Conservation (phyloP, 2,329 filamentous ascomycete genomes). For the Botrytis aclada region DNA sequence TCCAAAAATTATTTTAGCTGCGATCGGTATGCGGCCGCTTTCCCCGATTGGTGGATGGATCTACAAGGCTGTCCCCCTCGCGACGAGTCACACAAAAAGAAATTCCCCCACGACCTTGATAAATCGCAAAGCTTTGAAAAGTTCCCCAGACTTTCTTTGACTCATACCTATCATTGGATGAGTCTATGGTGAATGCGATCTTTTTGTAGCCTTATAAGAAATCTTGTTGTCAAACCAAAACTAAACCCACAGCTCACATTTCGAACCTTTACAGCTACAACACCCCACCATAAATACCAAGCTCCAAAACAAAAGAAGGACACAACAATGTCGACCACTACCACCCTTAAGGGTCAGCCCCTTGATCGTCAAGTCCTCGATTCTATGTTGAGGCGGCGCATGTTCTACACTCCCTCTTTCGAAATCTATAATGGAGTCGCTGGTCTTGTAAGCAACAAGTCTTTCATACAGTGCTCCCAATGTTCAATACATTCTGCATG, state of each 20-base stretch:
- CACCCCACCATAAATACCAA: constrained; percentile 38
- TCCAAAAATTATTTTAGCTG: constrained; percentile 17
- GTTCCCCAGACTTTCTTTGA: constrained; percentile 22
- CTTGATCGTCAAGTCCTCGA: constrained; percentile 82
- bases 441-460: constrained; percentile 61
- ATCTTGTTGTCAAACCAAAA: constrained; percentile 27
- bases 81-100: constrained; percentile 18
- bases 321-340: constrained; percentile 56
- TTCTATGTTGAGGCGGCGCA: constrained; percentile 77
- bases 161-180: constrained; percentile 31
- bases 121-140: constrained; percentile 15
- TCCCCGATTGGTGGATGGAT: constrained; percentile 1
- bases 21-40: constrained; percentile 16
- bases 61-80: constrained; percentile 14
- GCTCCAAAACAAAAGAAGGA: constrained; percentile 8
- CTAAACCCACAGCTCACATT: constrained; percentile 23
- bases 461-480: background rate
- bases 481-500: background rate
- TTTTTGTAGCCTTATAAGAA: constrained; percentile 41
- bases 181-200: constrained; percentile 40
- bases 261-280: constrained; percentile 43
- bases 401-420: constrained; percentile 95
- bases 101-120: constrained; percentile 13
- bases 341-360: constrained; percentile 84
- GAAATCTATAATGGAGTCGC: constrained; percentile 91